Conservation (phyloP, 2,329 filamentous ascomycete genomes). For the Emmonsiellopsis sp. region DNA sequence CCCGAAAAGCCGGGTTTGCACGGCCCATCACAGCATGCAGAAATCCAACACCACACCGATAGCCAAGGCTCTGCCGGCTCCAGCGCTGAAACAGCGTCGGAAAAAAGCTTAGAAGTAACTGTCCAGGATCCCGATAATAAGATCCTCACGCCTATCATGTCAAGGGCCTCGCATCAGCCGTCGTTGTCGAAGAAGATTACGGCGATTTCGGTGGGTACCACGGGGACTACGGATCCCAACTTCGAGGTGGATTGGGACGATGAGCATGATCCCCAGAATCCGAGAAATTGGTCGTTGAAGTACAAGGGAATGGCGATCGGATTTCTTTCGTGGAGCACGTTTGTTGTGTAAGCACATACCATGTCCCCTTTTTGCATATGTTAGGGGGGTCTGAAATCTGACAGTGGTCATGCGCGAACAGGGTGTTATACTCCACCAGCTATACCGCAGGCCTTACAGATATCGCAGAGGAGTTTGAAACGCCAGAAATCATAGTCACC, state of each 20-base stretch:
- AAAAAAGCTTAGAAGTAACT: slow-evolving; percentile 5
- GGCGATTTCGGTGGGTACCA: slow-evolving; percentile 31
- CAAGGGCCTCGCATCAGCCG: slow-evolving; percentile 19
- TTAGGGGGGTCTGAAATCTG: not conserved
- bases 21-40: slow-evolving; percentile 14
- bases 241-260: slow-evolving; percentile 67
- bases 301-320: slow-evolving; percentile 47
- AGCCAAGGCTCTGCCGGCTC: not conserved
- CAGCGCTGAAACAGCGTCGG: slow-evolving; percentile 18
- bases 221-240: slow-evolving; percentile 42
- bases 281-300: slow-evolving; percentile 56
- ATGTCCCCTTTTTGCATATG: not conserved
- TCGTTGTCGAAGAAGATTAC: slow-evolving; percentile 32
- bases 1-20: slow-evolving; percentile 10
- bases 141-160: slow-evolving; percentile 19
- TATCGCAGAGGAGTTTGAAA: slow-evolving; percentile 56
- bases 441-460: slow-evolving; percentile 66
- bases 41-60: not conserved
- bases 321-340: slow-evolving; percentile 49
- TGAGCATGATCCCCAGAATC: slow-evolving; percentile 52
- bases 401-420: slow-evolving; percentile 15
- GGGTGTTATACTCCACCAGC: slow-evolving; percentile 65
- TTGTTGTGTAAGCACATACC: slow-evolving; percentile 38
- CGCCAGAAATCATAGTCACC: slow-evolving; percentile 52
- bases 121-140: slow-evolving; percentile 13